Conservation (phyloP, 257 asterid species). For the Fraxinus cuspidata region DNA sequence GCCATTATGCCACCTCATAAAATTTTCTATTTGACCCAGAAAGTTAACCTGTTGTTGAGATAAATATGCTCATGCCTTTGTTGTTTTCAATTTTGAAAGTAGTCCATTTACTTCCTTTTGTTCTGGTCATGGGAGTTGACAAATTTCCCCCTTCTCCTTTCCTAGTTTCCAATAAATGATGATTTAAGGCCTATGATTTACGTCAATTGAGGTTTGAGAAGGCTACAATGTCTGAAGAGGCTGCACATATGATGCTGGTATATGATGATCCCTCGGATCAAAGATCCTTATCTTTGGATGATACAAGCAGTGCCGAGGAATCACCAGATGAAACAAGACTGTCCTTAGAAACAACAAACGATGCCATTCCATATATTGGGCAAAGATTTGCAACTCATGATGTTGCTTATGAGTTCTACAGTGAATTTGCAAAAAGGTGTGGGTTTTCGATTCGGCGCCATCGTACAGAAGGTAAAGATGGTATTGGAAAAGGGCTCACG, state of each 20-base stretch:
- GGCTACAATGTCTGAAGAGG: slow-evolving; percentile 72
- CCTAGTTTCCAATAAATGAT: slow-evolving; percentile 5
- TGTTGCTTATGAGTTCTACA: slow-evolving; percentile 87
- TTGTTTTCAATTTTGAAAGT: neutral
- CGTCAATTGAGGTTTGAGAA: slow-evolving; percentile 26
- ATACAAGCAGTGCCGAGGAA: slow-evolving; percentile 86
- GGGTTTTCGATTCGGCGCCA: slow-evolving; percentile 97
- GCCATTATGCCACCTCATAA: neutral
- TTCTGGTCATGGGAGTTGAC: neutral
- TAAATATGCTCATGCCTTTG: neutral
- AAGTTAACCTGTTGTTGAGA: neutral
- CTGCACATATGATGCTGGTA: slow-evolving; percentile 68
- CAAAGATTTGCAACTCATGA: slow-evolving; percentile 83
- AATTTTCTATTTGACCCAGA: neutral
- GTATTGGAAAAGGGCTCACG: slow-evolving; percentile 96
- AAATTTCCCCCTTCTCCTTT: neutral
- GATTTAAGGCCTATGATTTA: slow-evolving; percentile 22
- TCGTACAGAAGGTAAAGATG: slow-evolving; percentile 95
- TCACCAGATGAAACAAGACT: slow-evolving; percentile 73
- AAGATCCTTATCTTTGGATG: slow-evolving; percentile 81
- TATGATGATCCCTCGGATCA: slow-evolving; percentile 86
- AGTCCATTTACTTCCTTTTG: neutral
- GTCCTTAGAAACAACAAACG: slow-evolving; percentile 59
- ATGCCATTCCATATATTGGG: slow-evolving; percentile 73
- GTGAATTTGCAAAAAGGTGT: slow-evolving; percentile 78